A percentile compares a stretch with the other conserved stretches of the same genome.
Conservation (phyloP, 345 rosid genomes). For the Rhizophora apiculata region DNA sequence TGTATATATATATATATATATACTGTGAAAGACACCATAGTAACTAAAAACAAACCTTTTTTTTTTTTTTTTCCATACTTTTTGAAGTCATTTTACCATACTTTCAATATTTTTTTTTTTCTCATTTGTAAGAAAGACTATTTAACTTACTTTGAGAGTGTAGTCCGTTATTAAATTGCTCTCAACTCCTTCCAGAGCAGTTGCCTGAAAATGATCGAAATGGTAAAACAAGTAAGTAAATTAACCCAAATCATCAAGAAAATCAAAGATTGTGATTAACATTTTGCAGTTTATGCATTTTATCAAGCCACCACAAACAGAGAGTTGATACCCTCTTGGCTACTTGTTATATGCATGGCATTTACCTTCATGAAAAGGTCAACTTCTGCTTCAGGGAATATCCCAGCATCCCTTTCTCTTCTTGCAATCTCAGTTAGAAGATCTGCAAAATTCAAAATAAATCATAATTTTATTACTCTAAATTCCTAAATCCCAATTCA, state of each 20-base stretch:
- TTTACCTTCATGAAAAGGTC: constrained; percentile 89
- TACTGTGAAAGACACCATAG: too few relatives aligned
- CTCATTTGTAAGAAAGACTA: background rate
- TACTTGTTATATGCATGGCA: background rate
- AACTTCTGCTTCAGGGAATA: constrained; percentile 74
- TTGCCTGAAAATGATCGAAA: constrained; percentile 42
- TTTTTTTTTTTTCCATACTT: too few relatives aligned
- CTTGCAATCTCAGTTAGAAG: constrained; percentile 69
- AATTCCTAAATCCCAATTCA: too few relatives aligned
- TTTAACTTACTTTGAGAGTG: constrained; percentile 63
- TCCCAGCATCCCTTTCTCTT: constrained; percentile 75
- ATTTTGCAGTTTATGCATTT: background rate
- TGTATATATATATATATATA: too few relatives aligned
- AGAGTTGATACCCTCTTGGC: too few relatives aligned
- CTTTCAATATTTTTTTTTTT: background rate
- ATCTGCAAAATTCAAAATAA: constrained; percentile 28
- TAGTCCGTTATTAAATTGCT: constrained; percentile 82
- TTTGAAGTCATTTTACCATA: too few relatives aligned
- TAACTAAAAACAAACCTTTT: too few relatives aligned
- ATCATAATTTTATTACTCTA: background rate
- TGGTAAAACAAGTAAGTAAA: too few relatives aligned
- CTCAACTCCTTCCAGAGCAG: constrained; percentile 58
- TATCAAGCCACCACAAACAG: background rate
- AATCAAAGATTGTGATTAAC: too few relatives aligned
- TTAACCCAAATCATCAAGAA: too few relatives aligned